Conservation (phyloP, 805 yeast species). For the Saturnispora besseyi region DNA sequence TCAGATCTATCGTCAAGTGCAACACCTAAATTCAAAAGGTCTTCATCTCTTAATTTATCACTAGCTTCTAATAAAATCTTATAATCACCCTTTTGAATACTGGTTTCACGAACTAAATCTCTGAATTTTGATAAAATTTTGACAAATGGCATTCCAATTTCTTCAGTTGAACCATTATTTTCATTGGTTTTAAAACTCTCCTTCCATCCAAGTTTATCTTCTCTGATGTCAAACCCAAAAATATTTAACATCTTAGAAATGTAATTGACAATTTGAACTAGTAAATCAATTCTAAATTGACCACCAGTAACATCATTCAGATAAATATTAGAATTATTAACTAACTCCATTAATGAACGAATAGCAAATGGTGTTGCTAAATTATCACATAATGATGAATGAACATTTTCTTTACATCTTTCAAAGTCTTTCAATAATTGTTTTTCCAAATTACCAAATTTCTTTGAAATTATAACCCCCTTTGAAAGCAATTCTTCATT, state of each 20-base stretch:
- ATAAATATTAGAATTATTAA: conserved; percentile 65
- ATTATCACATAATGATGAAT: conserved; percentile 81
- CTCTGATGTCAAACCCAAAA: conserved; percentile 67
- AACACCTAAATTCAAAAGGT: conserved; percentile 66
- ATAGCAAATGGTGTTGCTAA: conserved; percentile 71
- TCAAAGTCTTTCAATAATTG: conserved; percentile 33
- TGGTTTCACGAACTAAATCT: conserved; percentile 67
- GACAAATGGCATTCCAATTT: conserved; percentile 68
- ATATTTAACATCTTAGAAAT: conserved; percentile 60
- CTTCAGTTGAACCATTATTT: conserved; percentile 40
- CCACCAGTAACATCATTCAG: conserved; percentile 40
- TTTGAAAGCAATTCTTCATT: conserved; percentile 40
- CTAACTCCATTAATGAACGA: conserved; percentile 55
- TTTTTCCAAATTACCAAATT: conserved; percentile 47
- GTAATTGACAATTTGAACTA: conserved; percentile 56
- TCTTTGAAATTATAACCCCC: conserved; percentile 53
- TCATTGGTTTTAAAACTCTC: conserved; percentile 24
- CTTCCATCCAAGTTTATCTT: conserved; percentile 76
- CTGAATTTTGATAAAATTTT: conserved; percentile 72
- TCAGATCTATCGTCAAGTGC: conserved; percentile 81
- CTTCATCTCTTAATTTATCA: conserved; percentile 66
- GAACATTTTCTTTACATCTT: conserved; percentile 52
- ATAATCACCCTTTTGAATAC: conserved; percentile 51
- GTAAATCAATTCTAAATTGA: conserved; percentile 53
- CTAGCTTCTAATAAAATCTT: conserved; percentile 54